phyloP scores from a whole-genome alignment of 2,329 filamentous ascomycete genomes.

The Parastagonospora avenae region DNA sequence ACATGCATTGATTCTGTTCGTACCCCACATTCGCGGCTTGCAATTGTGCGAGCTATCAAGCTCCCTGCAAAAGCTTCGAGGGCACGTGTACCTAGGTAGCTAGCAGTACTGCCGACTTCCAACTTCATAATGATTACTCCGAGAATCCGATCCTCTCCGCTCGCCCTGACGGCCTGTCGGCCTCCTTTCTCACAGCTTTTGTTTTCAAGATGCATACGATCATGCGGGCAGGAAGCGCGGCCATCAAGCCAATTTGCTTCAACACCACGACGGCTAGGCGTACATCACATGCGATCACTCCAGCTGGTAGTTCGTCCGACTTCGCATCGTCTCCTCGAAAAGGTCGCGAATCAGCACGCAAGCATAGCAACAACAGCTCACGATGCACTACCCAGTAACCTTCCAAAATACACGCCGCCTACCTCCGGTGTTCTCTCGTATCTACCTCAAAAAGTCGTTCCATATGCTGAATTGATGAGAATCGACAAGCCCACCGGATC shows the following conservation, averaged over 20 bases:
- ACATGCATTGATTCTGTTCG: background rate
- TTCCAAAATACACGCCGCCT: slow-evolving; percentile 66
- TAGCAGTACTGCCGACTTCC: too few species aligned
- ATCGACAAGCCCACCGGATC: slow-evolving; percentile 82
- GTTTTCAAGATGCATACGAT: too few species aligned
- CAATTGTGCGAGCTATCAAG: background rate
- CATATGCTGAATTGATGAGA: slow-evolving; percentile 81
- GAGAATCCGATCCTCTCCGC: too few species aligned
- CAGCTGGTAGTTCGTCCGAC: background rate
- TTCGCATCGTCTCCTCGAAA: background rate
- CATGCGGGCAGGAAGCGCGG: background rate
- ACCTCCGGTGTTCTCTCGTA: slow-evolving; percentile 71
- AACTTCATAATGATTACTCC: too few species aligned
- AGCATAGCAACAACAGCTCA: slow-evolving; percentile 22
- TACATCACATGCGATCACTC: background rate
- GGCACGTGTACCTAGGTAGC: too few species aligned
- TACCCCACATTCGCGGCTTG: background rate
- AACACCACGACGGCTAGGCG: background rate
- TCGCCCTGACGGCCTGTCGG: too few species aligned
- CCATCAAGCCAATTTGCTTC: background rate
- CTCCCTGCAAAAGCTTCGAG: too few species aligned
- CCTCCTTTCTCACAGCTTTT: too few species aligned
- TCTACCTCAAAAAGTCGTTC: slow-evolving; percentile 72
- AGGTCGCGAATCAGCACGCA: slow-evolving; percentile 3
- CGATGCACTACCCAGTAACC: slow-evolving; percentile 11